These are phyloP conservation scores for Suillus lakei DNA, from an alignment of 768 basidiomycete genomes.

Conservation along the genomic window DNA sequence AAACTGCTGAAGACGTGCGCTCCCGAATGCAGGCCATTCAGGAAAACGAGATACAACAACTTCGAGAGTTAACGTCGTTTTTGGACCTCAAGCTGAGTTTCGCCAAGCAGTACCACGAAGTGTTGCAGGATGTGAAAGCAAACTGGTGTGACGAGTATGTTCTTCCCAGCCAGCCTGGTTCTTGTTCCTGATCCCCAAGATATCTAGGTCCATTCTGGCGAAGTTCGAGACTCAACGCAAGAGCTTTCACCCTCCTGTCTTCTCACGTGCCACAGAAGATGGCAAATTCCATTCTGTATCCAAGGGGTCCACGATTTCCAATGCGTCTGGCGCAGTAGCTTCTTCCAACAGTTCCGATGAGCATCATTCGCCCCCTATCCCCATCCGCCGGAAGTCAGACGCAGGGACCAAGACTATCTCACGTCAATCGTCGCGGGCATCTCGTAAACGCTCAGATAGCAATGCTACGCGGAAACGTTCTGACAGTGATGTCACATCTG, in stretches of 20 bases:
- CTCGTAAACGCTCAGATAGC: constrained; percentile 68
- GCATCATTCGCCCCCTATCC: constrained; percentile 25
- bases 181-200: constrained; percentile 13
- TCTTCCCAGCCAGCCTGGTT: constrained; percentile 1
- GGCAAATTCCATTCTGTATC: constrained; percentile 39
- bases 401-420: constrained; percentile 48
- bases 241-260: constrained; percentile 21
- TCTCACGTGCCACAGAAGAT: constrained; percentile 24
- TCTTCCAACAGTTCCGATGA: constrained; percentile 43
- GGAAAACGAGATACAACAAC: constrained; percentile 74
- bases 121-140: constrained; percentile 68
- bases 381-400: constrained; percentile 47
- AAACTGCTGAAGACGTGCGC: constrained; percentile 85
- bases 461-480: constrained; percentile 61
- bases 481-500: constrained; percentile 54
- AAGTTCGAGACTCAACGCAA: constrained; percentile 30
- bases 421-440: constrained; percentile 61
- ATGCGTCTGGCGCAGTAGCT: constrained; percentile 9
- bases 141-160: constrained; percentile 72
- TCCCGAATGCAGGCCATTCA: constrained; percentile 80
- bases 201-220: constrained; percentile 32
- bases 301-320: constrained; percentile 34
- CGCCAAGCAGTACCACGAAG: constrained; percentile 72
- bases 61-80: constrained; percentile 71
- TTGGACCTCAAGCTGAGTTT: constrained; percentile 78